These are phyloP conservation scores for Sclerotinia borealis DNA, from an alignment of 2,329 filamentous ascomycete species.

Conservation along the genomic window DNA sequence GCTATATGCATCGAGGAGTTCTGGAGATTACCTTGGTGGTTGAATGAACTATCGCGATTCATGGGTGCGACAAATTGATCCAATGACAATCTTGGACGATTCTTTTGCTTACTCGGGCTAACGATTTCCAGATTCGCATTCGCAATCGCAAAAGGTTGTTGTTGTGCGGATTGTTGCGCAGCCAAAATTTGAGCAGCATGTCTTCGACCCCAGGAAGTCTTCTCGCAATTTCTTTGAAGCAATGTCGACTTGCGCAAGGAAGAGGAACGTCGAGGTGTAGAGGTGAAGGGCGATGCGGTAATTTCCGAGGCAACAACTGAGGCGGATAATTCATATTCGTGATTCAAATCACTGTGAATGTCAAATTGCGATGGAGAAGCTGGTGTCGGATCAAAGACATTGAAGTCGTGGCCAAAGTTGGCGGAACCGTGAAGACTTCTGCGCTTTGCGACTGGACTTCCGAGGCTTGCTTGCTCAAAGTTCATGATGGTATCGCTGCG, in stretches of 20 bases:
- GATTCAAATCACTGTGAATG: constrained; percentile 43
- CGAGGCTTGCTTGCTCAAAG: constrained; percentile 68
- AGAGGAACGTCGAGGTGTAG: constrained; percentile 62
- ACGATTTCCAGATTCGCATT: constrained; percentile 41
- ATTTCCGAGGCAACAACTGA: constrained; percentile 25
- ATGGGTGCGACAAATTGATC: constrained; percentile 69
- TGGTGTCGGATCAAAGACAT: constrained; percentile 65
- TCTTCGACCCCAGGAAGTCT: constrained; percentile 56
- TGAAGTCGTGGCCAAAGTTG: constrained; percentile 57
- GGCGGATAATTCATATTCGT: constrained; percentile 49
- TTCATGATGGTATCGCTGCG: constrained; percentile 87
- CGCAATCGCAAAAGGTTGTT: constrained; percentile 13
- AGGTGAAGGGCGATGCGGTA: constrained; percentile 34
- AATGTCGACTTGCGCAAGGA: constrained; percentile 82
- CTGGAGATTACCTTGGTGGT: constrained; percentile 44
- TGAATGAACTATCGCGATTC: constrained; percentile 60
- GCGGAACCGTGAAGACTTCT: constrained; percentile 76
- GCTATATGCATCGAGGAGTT: constrained; percentile 48
- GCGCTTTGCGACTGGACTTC: constrained; percentile 85
- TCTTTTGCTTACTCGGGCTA: constrained; percentile 51
- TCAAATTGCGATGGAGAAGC: constrained; percentile 42
- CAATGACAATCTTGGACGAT: constrained; percentile 66
- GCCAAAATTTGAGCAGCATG: constrained; percentile 44
- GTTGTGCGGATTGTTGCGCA: constrained; percentile 30
- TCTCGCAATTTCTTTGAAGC: constrained; percentile 72